These are phyloP conservation scores for Massarina eburnea DNA, from an alignment of 2,329 filamentous ascomycete genomes.

Conservation along the genomic window DNA sequence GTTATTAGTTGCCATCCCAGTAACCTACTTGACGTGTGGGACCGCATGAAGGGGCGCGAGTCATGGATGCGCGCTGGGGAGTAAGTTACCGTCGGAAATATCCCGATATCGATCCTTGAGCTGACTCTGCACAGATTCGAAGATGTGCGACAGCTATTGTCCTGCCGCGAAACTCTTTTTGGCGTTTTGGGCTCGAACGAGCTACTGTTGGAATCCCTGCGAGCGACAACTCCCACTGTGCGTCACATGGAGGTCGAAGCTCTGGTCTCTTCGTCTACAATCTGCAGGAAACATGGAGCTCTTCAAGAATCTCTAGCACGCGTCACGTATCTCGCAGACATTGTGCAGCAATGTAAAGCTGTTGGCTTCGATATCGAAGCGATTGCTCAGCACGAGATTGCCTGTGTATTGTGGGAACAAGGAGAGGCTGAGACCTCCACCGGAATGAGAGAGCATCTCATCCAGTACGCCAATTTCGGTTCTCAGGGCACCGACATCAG, in stretches of 20 bases:
- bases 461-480: slow-evolving; percentile 32
- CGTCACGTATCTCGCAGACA: slow-evolving; percentile 77
- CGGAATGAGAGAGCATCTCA: slow-evolving; percentile 76
- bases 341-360: slow-evolving; percentile 69
- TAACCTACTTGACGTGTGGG: slow-evolving; percentile 64
- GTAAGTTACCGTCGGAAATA: slow-evolving; percentile 51
- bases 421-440: slow-evolving; percentile 89
- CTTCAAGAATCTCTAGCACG: slow-evolving; percentile 85
- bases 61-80: slow-evolving; percentile 81
- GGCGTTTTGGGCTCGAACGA: slow-evolving; percentile 73
- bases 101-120: neutral
- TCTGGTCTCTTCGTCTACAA: slow-evolving; percentile 72
- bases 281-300: slow-evolving; percentile 78
- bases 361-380: slow-evolving; percentile 77
- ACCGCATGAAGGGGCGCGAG: slow-evolving; percentile 65
- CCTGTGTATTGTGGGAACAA: slow-evolving; percentile 91
- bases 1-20: slow-evolving; percentile 61
- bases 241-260: slow-evolving; percentile 73
- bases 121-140: slow-evolving; percentile 61
- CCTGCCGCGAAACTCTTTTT: slow-evolving; percentile 79
- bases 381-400: slow-evolving; percentile 76
- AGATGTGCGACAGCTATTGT: slow-evolving; percentile 78
- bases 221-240: slow-evolving; percentile 63
- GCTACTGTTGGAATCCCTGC: slow-evolving; percentile 62
- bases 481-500: slow-evolving; percentile 34